These are phyloP conservation scores for Eugenia klotzschiana DNA, from an alignment of 441 rosid genomes.

Conservation along the genomic window DNA sequence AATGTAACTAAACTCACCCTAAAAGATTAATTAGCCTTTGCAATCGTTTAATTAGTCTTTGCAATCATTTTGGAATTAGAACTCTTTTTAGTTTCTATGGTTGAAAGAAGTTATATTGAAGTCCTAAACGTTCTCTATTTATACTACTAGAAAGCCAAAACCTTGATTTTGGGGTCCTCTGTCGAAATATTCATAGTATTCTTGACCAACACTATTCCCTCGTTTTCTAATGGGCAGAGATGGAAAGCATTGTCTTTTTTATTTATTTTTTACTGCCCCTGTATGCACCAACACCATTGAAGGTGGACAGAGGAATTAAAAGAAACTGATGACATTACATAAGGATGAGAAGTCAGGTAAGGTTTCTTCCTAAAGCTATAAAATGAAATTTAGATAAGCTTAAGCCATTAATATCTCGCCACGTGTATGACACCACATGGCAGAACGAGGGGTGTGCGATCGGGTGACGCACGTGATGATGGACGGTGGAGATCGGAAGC, in stretches of 20 bases:
- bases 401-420: constrained; percentile 1
- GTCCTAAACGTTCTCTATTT: too few species aligned
- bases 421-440: constrained; percentile 23
- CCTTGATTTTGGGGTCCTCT: neutral
- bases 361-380: neutral
- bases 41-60: too few species aligned
- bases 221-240: too few species aligned
- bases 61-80: too few species aligned
- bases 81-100: too few species aligned
- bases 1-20: too few species aligned
- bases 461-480: neutral
- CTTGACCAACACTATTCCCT: neutral
- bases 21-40: too few species aligned
- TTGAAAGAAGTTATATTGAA: too few species aligned
- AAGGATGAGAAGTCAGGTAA: constrained; percentile 19
- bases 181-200: neutral
- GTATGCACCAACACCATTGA: too few species aligned
- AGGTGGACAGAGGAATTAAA: too few species aligned
- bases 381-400: neutral
- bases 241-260: too few species aligned
- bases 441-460: neutral
- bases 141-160: neutral
- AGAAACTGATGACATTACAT: constrained; percentile 4
- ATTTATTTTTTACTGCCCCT: too few species aligned
- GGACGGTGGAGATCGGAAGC: constrained; percentile 31